These are phyloP conservation scores for Mycena galopus DNA, from an alignment of 768 basidiomycete species.

Conservation along the genomic window DNA sequence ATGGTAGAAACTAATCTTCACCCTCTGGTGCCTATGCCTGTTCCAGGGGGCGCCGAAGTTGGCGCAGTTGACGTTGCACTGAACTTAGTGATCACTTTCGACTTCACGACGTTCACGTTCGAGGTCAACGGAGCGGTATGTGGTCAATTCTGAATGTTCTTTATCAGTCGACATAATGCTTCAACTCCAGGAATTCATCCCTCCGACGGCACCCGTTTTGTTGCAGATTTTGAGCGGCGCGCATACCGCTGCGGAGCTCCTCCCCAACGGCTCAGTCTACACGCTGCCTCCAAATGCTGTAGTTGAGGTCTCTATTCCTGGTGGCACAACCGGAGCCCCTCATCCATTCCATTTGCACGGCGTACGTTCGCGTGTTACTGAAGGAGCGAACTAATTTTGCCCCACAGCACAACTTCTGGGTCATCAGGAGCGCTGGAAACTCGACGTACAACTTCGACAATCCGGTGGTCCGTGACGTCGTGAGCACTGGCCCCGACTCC, in stretches of 20 bases:
- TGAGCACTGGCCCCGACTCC: constrained; percentile 32
- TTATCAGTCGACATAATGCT: background rate
- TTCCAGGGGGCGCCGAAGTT: constrained; percentile 46
- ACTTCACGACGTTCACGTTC: constrained; percentile 19
- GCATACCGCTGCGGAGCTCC: constrained; percentile 19
- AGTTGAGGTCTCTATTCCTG: constrained; percentile 40
- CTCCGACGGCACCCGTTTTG: constrained; percentile 14
- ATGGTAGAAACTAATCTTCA: constrained; percentile 58
- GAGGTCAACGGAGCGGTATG: constrained; percentile 21
- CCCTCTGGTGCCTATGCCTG: constrained; percentile 38
- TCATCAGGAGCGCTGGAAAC: constrained; percentile 45
- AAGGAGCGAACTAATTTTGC: background rate
- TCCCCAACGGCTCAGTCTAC: background rate
- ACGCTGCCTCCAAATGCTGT: background rate
- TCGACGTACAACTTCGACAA: constrained; percentile 50
- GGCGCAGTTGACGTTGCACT: constrained; percentile 28
- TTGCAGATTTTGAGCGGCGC: constrained; percentile 38
- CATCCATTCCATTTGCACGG: constrained; percentile 38
- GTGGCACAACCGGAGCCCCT: constrained; percentile 32
- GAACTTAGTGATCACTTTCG: constrained; percentile 24
- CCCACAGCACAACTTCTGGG: constrained; percentile 48
- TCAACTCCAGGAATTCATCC: constrained; percentile 35
- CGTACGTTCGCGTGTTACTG: background rate
- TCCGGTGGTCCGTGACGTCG: constrained; percentile 61
- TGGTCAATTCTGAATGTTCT: background rate